These are phyloP conservation scores for Nymphaea colorata DNA, from an alignment of 164 flowering plant genomes.

Conservation along the genomic window DNA sequence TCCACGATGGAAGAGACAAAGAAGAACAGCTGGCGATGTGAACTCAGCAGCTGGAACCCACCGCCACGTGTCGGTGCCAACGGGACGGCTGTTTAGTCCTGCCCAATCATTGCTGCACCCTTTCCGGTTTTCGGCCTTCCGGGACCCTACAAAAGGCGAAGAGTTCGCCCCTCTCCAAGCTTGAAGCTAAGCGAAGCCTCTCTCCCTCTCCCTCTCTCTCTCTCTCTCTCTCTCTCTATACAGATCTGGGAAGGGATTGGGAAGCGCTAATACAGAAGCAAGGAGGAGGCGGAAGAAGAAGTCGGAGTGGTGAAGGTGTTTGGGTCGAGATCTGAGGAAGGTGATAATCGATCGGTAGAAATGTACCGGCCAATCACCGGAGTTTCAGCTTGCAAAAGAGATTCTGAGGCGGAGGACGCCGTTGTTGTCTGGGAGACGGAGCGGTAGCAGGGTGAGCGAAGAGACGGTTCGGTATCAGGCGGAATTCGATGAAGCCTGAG, in stretches of 20 bases:
- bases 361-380: background rate
- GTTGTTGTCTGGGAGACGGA: slow-evolving; percentile 52
- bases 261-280: background rate
- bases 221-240: background rate
- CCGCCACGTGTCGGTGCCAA: background rate
- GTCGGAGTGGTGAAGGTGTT: background rate
- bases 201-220: background rate
- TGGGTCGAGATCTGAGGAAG: background rate
- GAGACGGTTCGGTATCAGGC: background rate
- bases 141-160: background rate
- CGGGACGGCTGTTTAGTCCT: background rate
- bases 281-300: background rate
- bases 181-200: background rate
- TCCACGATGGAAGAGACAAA: background rate
- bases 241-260: too few relatives aligned
- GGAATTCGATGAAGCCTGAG: background rate
- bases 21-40: background rate
- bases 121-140: background rate
- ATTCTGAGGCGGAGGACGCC: slow-evolving; percentile 31
- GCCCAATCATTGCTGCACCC: background rate
- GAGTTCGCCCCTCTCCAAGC: background rate
- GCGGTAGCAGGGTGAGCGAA: slow-evolving; percentile 18
- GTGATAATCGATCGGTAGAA: background rate
- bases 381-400: slow-evolving; percentile 17
- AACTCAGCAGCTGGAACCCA: background rate